A percentile compares a stretch with the other conserved stretches of the same genome.
These are phyloP conservation scores for Aristolochia californica DNA, from an alignment of 164 flowering plant species.

Conservation along the genomic window DNA sequence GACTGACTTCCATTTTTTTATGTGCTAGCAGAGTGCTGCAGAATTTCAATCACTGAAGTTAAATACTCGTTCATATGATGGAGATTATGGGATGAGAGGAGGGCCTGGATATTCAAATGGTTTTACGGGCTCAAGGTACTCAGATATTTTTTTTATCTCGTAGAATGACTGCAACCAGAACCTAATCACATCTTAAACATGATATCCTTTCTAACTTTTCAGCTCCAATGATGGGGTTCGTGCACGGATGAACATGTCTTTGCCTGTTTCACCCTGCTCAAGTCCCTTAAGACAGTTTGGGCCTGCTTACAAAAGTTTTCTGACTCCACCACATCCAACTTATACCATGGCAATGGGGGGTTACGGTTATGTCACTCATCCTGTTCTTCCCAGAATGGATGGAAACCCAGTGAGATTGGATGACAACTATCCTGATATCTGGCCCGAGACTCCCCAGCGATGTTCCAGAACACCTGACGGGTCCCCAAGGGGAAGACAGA, in stretches of 20 bases:
- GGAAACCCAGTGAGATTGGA: constrained; percentile 4
- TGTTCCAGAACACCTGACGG: constrained; percentile 7
- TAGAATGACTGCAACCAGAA: background rate
- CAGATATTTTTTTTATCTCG: background rate
- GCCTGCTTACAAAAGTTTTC: constrained; percentile 34
- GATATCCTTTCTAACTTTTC: background rate
- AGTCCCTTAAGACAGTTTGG: constrained; percentile 30
- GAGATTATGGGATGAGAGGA: constrained; percentile 25
- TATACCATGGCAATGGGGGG: constrained; percentile 14
- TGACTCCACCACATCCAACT: constrained; percentile 66
- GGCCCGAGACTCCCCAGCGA: constrained; percentile 6
- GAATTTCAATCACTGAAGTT: constrained; percentile 31
- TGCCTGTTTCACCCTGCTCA: constrained; percentile 26
- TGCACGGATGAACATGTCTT: constrained; percentile 18
- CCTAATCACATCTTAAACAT: background rate
- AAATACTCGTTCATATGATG: constrained; percentile 19
- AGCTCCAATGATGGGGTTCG: constrained; percentile 13
- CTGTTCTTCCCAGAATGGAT: background rate
- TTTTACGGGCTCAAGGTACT: constrained; percentile 39
- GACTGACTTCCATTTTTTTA: background rate
- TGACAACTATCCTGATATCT: constrained; percentile 6
- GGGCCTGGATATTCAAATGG: constrained; percentile 18
- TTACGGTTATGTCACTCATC: constrained; percentile 7
- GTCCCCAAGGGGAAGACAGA: constrained; percentile 13
- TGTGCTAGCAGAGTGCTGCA: constrained; percentile 29